Percentiles rank a stretch among this genome's conserved stretches.
These are phyloP conservation scores for Fraxinus paxiana DNA, from an alignment of 305 asterid genomes.

Conservation along the genomic window DNA sequence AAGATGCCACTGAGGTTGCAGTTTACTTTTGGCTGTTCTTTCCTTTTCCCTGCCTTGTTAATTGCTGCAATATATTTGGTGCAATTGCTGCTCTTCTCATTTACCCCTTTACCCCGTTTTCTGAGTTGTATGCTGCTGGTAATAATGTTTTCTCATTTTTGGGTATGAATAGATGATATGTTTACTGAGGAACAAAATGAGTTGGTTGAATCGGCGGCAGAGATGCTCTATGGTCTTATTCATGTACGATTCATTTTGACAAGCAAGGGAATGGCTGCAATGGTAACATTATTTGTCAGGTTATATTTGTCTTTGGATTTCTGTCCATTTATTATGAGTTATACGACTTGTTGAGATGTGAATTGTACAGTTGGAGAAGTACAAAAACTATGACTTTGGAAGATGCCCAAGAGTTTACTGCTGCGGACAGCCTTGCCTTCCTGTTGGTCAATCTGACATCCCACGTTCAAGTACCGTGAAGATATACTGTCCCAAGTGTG, in stretches of 20 bases:
- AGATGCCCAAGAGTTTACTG: conserved; percentile 95
- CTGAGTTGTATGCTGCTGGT: conserved; percentile 22
- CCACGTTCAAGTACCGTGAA: conserved; percentile 82
- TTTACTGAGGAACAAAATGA: conserved; percentile 93
- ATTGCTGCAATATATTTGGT: not conserved
- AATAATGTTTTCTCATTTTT: conserved; percentile 24
- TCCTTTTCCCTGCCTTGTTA: not conserved
- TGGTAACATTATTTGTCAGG: conserved; percentile 47
- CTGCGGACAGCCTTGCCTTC: conserved; percentile 95
- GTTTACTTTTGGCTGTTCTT: not conserved
- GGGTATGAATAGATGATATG: conserved; percentile 60
- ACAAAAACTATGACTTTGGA: conserved; percentile 84
- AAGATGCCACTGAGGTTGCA: not conserved
- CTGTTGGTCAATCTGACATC: conserved; percentile 92
- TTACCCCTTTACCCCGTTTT: not conserved
- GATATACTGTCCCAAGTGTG: conserved; percentile 90
- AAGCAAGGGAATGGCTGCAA: conserved; percentile 88
- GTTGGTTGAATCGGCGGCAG: conserved; percentile 89
- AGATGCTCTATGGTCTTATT: conserved; percentile 88
- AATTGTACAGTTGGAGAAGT: conserved; percentile 70
- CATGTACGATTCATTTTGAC: conserved; percentile 86
- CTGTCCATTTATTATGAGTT: conserved; percentile 11
- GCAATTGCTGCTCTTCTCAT: not conserved
- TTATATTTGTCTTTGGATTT: not conserved
- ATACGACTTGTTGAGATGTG: conserved; percentile 24